phyloP scores from a whole-genome alignment of 73 alveolate genomes.

The Blepharisma japonicum region DNA sequence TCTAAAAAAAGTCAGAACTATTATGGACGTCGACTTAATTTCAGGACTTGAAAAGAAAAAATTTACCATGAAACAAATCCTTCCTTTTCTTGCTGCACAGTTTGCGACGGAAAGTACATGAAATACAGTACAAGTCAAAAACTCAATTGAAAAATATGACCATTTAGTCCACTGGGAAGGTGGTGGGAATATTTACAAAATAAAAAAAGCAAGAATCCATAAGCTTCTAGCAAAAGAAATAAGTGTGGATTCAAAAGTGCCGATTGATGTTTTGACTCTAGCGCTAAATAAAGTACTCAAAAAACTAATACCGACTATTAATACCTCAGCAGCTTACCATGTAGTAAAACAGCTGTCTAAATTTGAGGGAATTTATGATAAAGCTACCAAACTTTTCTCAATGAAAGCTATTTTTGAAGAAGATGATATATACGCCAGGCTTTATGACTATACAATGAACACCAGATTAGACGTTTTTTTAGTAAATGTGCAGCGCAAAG shows the following conservation, averaged over 20 bases:
- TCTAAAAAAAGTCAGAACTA: background rate
- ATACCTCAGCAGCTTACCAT: background rate
- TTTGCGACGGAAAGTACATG: constrained; percentile 9
- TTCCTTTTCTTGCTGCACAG: background rate
- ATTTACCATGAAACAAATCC: constrained; percentile 4
- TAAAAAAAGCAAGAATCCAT: background rate
- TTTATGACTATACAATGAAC: background rate
- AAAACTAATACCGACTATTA: background rate
- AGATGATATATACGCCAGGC: background rate
- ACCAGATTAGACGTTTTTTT: background rate
- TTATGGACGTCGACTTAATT: constrained; percentile 4
- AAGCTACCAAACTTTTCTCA: background rate
- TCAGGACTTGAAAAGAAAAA: background rate
- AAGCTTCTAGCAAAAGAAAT: background rate
- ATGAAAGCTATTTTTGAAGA: background rate
- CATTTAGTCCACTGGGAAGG: constrained; percentile 6
- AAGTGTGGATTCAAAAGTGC: background rate
- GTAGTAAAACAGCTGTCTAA: background rate
- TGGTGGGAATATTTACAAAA: background rate
- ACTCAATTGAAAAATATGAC: constrained; percentile 20
- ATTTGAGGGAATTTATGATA: background rate
- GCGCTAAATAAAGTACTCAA: background rate
- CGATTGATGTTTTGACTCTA: background rate
- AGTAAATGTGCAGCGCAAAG: background rate
- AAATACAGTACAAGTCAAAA: background rate